Percentiles rank a stretch among this genome's conserved stretches.
Evolutionary conservation across 2,329 filamentous ascomycete species (phyloP).

Genomic region (Fulvia fulva): DNA sequence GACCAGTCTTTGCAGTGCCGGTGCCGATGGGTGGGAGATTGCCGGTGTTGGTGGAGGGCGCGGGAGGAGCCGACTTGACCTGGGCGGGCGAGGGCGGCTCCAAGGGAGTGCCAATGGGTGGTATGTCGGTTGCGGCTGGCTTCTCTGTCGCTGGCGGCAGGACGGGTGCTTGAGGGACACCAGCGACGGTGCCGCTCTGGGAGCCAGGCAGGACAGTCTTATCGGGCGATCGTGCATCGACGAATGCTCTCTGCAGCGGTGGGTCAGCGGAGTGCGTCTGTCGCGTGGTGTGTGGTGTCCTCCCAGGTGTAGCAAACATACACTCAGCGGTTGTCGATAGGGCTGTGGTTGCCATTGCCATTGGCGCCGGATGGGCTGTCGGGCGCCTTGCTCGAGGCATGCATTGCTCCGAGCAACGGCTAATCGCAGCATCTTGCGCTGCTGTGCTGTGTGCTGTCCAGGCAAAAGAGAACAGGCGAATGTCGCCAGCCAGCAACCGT

Average conservation of each 20-base stretch:
- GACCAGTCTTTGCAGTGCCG: constrained; percentile 39
- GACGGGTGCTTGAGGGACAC: constrained; percentile 31
- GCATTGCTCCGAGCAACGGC: constrained; percentile 20
- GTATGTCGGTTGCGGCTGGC: constrained; percentile 12
- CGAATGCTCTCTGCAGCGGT: constrained; percentile 28
- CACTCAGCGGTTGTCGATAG: constrained; percentile 8
- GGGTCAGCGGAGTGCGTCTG: not conserved
- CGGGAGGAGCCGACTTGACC: constrained; percentile 17
- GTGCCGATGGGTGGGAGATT: constrained; percentile 29
- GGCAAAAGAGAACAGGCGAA: not conserved
- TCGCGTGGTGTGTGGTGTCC: not conserved
- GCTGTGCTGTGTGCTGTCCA: not conserved
- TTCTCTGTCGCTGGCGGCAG: constrained; percentile 17
- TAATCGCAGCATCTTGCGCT: constrained; percentile 22
- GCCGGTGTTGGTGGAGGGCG: constrained; percentile 24
- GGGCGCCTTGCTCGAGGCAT: constrained; percentile 15
- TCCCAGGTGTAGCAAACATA: constrained; percentile 1
- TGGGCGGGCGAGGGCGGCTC: constrained; percentile 27
- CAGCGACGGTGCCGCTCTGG: constrained; percentile 27
- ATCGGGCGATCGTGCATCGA: constrained; percentile 29
- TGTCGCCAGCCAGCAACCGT: not conserved
- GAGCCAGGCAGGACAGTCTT: constrained; percentile 34
- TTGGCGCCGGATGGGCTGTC: constrained; percentile 8
- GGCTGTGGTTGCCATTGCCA: constrained; percentile 13
- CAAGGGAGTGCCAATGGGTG: constrained; percentile 15